Evolutionary conservation across 257 asterid genomes (phyloP).

Genomic region (Fraxinus excelsior): DNA sequence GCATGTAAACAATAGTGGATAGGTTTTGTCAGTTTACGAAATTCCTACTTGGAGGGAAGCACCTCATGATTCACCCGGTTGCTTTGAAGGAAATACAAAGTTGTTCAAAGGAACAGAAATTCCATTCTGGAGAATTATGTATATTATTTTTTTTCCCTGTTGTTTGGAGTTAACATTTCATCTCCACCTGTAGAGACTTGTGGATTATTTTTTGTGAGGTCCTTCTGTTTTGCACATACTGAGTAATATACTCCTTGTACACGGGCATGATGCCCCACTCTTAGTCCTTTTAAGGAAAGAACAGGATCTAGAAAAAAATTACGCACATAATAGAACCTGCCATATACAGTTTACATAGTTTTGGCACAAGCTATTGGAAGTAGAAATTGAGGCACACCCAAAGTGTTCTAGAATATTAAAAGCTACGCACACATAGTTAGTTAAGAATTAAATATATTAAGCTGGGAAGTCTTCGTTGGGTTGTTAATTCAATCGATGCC

Average conservation of each 20-base stretch:
- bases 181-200: neutral
- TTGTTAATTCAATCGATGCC: no score
- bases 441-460: no score
- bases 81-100: neutral
- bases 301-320: no score
- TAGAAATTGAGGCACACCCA: neutral
- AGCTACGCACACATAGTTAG: no score
- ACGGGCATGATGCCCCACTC: no score
- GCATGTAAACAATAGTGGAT: no score
- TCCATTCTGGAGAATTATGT: neutral
- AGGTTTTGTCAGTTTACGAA: neutral
- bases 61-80: neutral
- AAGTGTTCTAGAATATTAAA: neutral
- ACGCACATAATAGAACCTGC: no score
- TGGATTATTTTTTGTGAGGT: neutral
- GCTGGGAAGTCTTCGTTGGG: no score
- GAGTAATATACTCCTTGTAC: no score
- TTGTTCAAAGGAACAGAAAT: neutral
- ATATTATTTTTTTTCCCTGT: no score
- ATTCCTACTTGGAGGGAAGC: neutral
- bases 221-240: no score
- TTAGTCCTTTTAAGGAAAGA: no score
- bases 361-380: constrained; percentile 1
- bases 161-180: neutral
- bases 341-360: neutral